A percentile compares a stretch with the other conserved stretches of the same genome.
These are phyloP conservation scores for Nepenthes gracilis DNA, from an alignment of 148 eudicot species.

Conservation along the genomic window DNA sequence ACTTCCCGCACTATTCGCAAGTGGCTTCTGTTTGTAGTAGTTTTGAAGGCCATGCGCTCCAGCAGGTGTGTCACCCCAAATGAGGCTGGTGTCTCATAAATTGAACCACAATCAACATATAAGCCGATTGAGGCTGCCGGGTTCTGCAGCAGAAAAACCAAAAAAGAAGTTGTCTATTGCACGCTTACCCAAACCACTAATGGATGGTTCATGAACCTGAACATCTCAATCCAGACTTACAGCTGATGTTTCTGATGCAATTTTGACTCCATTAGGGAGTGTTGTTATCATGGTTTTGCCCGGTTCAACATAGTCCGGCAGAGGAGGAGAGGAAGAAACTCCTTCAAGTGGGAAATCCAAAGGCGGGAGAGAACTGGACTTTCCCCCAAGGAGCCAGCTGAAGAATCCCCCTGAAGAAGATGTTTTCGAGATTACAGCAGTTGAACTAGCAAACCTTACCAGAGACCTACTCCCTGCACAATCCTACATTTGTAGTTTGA, in stretches of 20 bases:
- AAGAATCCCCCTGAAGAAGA: constrained; percentile 63
- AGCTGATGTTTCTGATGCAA: constrained; percentile 80
- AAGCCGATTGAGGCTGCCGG: constrained; percentile 86
- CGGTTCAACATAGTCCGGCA: constrained; percentile 74
- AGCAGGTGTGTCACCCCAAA: constrained; percentile 79
- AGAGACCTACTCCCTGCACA: constrained; percentile 33
- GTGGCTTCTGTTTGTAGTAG: constrained; percentile 77
- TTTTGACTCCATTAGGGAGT: constrained; percentile 71
- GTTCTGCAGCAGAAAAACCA: constrained; percentile 34
- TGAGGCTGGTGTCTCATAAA: constrained; percentile 64
- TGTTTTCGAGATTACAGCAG: constrained; percentile 52
- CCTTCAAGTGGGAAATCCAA: constrained; percentile 69
- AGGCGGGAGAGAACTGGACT: constrained; percentile 48
- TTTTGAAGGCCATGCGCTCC: constrained; percentile 97
- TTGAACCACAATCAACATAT: constrained; percentile 73
- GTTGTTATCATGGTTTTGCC: constrained; percentile 72
- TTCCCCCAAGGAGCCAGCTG: constrained; percentile 63
- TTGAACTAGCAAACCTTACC: constrained; percentile 65
- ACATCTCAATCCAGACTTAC: constrained; percentile 29
- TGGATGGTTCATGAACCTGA: not conserved
- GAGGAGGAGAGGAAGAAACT: constrained; percentile 46
- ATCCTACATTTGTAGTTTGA: constrained; percentile 28
- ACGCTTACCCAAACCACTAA: not conserved
- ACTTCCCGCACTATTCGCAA: constrained; percentile 85
- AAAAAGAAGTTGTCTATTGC: not conserved